Conservation (phyloP, 2,329 filamentous ascomycete genomes). For the Fusarium protoensiforme region DNA sequence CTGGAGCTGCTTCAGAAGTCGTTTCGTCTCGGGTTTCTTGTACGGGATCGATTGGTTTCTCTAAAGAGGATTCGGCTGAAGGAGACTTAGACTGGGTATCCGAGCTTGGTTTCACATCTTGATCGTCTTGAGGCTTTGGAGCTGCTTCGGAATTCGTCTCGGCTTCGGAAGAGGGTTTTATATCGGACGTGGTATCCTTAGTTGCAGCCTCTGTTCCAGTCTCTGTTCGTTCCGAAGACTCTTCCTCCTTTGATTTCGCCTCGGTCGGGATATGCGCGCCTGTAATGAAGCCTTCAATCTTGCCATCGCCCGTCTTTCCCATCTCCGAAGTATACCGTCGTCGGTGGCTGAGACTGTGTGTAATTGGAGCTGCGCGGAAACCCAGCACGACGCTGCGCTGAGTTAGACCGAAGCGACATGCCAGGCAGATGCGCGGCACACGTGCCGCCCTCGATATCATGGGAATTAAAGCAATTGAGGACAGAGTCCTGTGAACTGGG, state of each 20-base stretch:
- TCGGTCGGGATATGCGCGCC: background rate
- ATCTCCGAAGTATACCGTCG: slow-evolving; percentile 42
- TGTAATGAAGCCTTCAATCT: slow-evolving; percentile 39
- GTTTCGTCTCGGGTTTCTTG: background rate
- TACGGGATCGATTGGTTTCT: background rate
- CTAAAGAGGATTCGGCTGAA: background rate
- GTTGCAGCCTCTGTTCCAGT: background rate
- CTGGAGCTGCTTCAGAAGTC: background rate
- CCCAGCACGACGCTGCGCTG: slow-evolving; percentile 29
- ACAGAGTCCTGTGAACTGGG: slow-evolving; percentile 12
- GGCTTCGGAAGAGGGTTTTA: background rate
- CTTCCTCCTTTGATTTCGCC: background rate
- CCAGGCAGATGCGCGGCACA: slow-evolving; percentile 48
- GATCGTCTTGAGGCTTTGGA: background rate
- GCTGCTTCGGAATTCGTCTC: background rate
- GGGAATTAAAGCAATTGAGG: slow-evolving; percentile 24
- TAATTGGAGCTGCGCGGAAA: slow-evolving; percentile 17
- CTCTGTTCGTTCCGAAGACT: background rate
- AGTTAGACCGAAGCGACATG: slow-evolving; percentile 47
- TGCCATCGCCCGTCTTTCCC: slow-evolving; percentile 32
- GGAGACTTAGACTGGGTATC: background rate
- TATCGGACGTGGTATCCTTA: background rate
- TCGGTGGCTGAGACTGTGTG: slow-evolving; percentile 14
- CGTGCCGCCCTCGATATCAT: slow-evolving; percentile 51
- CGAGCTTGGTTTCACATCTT: background rate